Base-by-base conservation (phyloP, 768 basidiomycete genomes). In the Lactifluus piperatus region DNA sequence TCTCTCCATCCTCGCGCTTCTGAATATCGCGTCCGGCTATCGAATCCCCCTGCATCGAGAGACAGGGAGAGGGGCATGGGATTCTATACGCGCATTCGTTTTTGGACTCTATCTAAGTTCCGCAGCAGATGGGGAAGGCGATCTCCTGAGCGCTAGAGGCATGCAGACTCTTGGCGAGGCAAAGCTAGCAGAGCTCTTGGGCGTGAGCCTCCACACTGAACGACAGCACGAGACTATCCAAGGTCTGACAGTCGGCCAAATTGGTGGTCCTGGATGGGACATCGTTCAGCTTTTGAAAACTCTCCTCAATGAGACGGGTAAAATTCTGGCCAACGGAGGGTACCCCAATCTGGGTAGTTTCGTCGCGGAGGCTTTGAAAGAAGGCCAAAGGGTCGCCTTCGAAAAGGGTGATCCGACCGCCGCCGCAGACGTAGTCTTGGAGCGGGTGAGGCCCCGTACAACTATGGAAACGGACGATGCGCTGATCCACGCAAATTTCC, bases 11-110 rank as follows among this genome's bases (percentile, higher is more conserved):
- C 80, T 93, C 43, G 82, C 85, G 2, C 76, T 93, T 16, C 77
- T 95, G 34, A 93, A 93, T 69, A 90, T 94, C 69, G 88, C 80
- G 5, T 89, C 88, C 1, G 88, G 88, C 36, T 94, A 88, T 70
- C 86, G 89, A 26, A 75, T 77, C 5, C 81, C 85, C 5, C 77
- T 94, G 39, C 90, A 89, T 70, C 71, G 72, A 14, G 81, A 82
- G 56, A 86, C 86, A 3, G 82, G 84, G 14, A 82, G 89, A 43
- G 91, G 91, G 22, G 89, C 90, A 62, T 92, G 85, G 80, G 88
- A 94, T 70, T 83, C 81, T 56, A 88, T 93, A 66, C 80, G 86
- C 52, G 85, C 83, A 3, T 79, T 94, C 51, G 76, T 81, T 30
- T 82, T 92, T 66, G 79, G 83, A 14, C 72, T 91, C 63, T 91